Evolutionary conservation across 306 rosid species (phyloP).

Genomic region (Sicyos baderoa): DNA sequence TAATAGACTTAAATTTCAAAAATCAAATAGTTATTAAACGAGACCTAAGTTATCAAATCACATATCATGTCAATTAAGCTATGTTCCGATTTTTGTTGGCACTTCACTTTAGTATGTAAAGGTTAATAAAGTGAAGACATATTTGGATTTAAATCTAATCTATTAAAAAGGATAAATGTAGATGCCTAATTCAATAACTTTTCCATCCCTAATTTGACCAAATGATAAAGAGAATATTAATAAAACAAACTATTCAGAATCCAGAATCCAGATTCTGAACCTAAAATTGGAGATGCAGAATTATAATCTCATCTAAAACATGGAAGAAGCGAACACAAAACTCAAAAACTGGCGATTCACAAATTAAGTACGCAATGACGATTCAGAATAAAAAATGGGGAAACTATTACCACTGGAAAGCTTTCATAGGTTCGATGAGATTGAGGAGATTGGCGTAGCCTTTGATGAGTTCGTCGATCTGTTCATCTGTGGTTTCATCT

Average conservation of each 20-base stretch:
- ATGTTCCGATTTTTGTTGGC: no score
- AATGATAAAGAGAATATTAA: background rate
- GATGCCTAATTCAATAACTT: background rate
- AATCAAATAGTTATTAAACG: no score
- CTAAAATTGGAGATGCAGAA: background rate
- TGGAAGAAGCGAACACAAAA: slow-evolving; percentile 1
- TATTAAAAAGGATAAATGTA: no score
- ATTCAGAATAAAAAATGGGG: background rate
- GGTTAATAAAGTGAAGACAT: no score
- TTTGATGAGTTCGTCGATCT: slow-evolving; percentile 50
- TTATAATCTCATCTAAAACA: background rate
- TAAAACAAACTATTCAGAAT: no score
- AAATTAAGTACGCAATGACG: background rate
- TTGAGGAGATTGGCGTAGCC: slow-evolving; percentile 62
- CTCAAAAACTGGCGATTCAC: background rate
- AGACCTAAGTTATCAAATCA: no score
- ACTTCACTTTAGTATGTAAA: no score
- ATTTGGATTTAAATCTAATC: no score
- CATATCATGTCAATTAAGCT: no score
- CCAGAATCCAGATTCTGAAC: background rate
- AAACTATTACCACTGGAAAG: slow-evolving; percentile 60
- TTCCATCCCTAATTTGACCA: background rate
- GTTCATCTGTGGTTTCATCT: slow-evolving; percentile 33
- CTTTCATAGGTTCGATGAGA: slow-evolving; percentile 56
- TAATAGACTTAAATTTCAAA: no score